Conservation (phyloP, 768 basidiomycete species). For the Russula griseocarnosa region DNA sequence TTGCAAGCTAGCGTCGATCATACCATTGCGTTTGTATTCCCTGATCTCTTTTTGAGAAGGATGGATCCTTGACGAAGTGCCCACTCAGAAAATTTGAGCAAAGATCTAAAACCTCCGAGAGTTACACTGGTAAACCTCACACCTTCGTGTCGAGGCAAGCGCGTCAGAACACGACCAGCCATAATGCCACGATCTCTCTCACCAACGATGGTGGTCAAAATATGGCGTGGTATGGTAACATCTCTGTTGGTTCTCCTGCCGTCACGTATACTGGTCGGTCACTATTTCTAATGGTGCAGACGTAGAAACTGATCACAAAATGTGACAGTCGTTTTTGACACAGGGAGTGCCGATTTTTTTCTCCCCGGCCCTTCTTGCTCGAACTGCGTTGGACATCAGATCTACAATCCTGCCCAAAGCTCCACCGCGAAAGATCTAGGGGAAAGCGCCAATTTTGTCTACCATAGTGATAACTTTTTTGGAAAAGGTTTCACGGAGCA, state of each 20-base stretch:
- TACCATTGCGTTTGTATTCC: not conserved
- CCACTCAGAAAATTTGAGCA: not conserved
- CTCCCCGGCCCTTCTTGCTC: not conserved
- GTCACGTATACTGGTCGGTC: not conserved
- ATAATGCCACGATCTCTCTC: not conserved
- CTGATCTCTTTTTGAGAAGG: not conserved
- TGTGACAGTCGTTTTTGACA: not conserved
- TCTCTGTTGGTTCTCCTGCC: not conserved
- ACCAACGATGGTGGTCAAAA: not conserved
- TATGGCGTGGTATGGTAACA: not conserved
- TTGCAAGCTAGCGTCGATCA: not conserved
- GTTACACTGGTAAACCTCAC: not conserved
- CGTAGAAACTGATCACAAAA: not conserved
- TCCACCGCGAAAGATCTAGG: not conserved
- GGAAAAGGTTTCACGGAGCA: not conserved
- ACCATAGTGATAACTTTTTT: accelerated
- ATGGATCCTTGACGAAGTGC: not conserved
- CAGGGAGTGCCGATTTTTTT: not conserved
- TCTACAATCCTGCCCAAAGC: not conserved
- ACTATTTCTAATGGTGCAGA: not conserved
- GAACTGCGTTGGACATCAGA: not conserved
- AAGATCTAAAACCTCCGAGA: not conserved
- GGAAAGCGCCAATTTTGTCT: too few species aligned
- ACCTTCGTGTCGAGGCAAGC: not conserved
- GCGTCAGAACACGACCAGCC: not conserved